Conservation (phyloP, 768 basidiomycete genomes). For the Podaxis sp. region DNA sequence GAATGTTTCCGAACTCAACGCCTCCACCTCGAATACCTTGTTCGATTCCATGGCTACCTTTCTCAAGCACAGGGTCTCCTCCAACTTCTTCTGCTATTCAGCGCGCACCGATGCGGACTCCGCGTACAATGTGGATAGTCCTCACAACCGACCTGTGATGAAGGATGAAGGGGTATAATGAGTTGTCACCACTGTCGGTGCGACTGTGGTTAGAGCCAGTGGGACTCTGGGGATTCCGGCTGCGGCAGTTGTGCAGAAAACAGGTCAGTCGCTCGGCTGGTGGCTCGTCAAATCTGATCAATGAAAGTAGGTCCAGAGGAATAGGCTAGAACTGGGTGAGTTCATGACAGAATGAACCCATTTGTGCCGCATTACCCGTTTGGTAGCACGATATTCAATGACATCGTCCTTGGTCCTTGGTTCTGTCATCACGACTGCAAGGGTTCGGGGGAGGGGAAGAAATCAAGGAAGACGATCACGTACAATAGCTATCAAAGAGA, state of each 20-base stretch:
- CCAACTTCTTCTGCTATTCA: slow-evolving; percentile 89
- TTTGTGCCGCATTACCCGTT: slow-evolving; percentile 71
- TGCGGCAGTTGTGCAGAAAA: slow-evolving; percentile 64
- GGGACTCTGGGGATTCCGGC: slow-evolving; percentile 27
- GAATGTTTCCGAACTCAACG: slow-evolving; percentile 88
- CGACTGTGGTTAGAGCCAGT: slow-evolving; percentile 19
- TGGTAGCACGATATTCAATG: slow-evolving; percentile 76
- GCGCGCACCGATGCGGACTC: slow-evolving; percentile 71
- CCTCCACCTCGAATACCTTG: slow-evolving; percentile 92
- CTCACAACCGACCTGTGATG: slow-evolving; percentile 89
- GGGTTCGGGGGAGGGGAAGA: slow-evolving; percentile 14
- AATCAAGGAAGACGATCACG: slow-evolving; percentile 29
- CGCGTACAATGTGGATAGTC: slow-evolving; percentile 84
- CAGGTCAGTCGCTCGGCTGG: slow-evolving; percentile 75
- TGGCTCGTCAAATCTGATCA: slow-evolving; percentile 80
- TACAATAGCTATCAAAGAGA: slow-evolving; percentile 93
- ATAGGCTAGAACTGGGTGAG: slow-evolving; percentile 86
- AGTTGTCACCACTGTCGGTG: slow-evolving; percentile 55
- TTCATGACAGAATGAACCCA: no score
- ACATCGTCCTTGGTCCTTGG: slow-evolving; percentile 74
- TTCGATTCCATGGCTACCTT: slow-evolving; percentile 89
- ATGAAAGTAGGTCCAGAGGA: slow-evolving; percentile 87
- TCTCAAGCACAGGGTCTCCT: slow-evolving; percentile 84
- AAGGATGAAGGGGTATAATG: slow-evolving; percentile 85
- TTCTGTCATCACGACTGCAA: slow-evolving; percentile 88